Conservation (phyloP, 495 filamentous ascomycete species). For the Schizothecium vesticola region DNA sequence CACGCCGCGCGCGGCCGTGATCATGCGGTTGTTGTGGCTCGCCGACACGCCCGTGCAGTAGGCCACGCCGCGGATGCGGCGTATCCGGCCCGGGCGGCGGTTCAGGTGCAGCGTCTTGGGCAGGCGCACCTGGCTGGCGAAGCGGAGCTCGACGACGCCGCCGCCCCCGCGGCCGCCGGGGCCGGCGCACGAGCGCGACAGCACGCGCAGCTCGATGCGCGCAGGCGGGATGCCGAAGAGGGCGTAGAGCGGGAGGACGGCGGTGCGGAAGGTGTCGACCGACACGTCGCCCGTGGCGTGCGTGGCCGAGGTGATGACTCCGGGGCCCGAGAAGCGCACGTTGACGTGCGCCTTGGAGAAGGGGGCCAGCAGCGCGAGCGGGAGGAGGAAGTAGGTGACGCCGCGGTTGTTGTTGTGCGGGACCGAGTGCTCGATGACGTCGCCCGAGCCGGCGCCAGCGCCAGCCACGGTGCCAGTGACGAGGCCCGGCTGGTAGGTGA, state of each 20-base stretch:
- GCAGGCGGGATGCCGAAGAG: slow-evolving; percentile 77
- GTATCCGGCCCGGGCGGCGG: slow-evolving; percentile 69
- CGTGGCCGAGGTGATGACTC: slow-evolving; percentile 88
- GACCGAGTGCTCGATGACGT: slow-evolving; percentile 72
- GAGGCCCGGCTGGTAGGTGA: slow-evolving; percentile 85
- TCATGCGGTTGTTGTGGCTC: slow-evolving; percentile 92
- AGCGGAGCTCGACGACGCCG: slow-evolving; percentile 88
- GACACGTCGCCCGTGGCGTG: slow-evolving; percentile 68
- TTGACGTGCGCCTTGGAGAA: slow-evolving; percentile 88
- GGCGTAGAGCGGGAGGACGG: slow-evolving; percentile 82
- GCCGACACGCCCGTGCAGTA: slow-evolving; percentile 86
- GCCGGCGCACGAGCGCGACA: slow-evolving; percentile 71
- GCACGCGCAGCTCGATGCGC: slow-evolving; percentile 80
- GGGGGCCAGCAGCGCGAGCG: slow-evolving; percentile 83
- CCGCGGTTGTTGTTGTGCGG: slow-evolving; percentile 69
- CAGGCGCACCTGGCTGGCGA: slow-evolving; percentile 84
- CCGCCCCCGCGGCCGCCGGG: slow-evolving; percentile 68
- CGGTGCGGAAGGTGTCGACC: slow-evolving; percentile 88
- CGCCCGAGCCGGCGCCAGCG: slow-evolving; percentile 55
- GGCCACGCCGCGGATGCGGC: slow-evolving; percentile 84
- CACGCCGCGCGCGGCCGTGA: slow-evolving; percentile 79
- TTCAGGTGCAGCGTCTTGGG: slow-evolving; percentile 95
- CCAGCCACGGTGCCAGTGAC: slow-evolving; percentile 75
- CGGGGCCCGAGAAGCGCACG: slow-evolving; percentile 80
- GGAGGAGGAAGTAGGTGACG: slow-evolving; percentile 87